Evolutionary conservation across 2,329 filamentous ascomycete species (phyloP).

Genomic region (Monilinia aucupariae): DNA sequence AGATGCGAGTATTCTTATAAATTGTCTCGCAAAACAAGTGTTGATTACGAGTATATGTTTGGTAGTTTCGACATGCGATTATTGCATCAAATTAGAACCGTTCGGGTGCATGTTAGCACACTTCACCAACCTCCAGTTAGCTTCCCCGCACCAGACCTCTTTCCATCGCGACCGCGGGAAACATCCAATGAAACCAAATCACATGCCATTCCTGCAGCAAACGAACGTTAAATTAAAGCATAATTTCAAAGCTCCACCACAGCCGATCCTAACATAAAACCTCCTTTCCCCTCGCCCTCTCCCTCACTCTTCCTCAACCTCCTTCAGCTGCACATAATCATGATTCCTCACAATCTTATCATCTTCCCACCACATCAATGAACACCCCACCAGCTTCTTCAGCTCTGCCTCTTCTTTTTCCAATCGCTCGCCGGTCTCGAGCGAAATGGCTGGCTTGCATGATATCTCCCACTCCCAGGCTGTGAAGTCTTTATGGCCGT

Average conservation of each 20-base stretch:
- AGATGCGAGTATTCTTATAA: too few relatives aligned
- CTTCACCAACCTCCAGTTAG: neutral
- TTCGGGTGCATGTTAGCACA: neutral
- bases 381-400: neutral
- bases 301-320: neutral
- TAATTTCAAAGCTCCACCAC: neutral
- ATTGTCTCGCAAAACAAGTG: neutral
- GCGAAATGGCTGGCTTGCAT: neutral
- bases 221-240: neutral
- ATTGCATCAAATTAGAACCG: neutral
- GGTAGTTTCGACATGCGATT: neutral
- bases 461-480: slow-evolving; percentile 2
- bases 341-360: slow-evolving; percentile 2
- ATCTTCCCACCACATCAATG: slow-evolving; percentile 12
- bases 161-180: neutral
- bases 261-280: accelerated
- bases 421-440: neutral
- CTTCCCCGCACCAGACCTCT: neutral
- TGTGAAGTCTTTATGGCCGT: slow-evolving; percentile 10
- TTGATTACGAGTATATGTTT: too few relatives aligned
- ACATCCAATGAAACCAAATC: neutral
- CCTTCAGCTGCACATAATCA: slow-evolving; percentile 11
- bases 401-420: neutral
- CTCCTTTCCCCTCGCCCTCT: neutral
- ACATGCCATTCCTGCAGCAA: too few relatives aligned